A percentile compares a stretch with the other conserved stretches of the same genome.
Conservation (phyloP, 768 basidiomycete genomes). For the Mycena metata region DNA sequence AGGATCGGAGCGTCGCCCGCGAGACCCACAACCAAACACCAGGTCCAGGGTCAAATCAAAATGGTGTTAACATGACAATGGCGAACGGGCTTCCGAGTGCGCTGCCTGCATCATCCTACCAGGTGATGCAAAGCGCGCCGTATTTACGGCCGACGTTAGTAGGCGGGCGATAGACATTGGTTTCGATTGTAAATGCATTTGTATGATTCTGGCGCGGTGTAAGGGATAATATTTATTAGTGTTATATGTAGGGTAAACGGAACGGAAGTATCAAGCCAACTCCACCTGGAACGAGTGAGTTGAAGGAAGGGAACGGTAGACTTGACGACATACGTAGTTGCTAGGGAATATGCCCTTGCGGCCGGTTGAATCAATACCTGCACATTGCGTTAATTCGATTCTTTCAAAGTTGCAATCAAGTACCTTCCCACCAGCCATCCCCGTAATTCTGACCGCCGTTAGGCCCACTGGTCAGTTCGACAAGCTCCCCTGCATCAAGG, state of each 20-base stretch:
- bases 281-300: constrained; percentile 59
- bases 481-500: constrained; percentile 69
- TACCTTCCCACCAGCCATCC: constrained; percentile 92
- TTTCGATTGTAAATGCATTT: constrained; percentile 31
- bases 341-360: constrained; percentile 88
- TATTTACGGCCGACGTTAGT: constrained; percentile 77
- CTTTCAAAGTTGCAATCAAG: constrained; percentile 38
- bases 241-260: constrained; percentile 20
- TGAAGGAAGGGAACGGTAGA: constrained; percentile 37
- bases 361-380: constrained; percentile 73
- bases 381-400: constrained; percentile 34
- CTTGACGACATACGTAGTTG: constrained; percentile 77
- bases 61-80: constrained; percentile 63
- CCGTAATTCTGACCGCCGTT: constrained; percentile 76
- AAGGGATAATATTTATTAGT: constrained; percentile 21
- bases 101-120: constrained; percentile 68
- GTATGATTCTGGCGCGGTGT: constrained; percentile 31
- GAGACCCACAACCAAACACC: constrained; percentile 73
- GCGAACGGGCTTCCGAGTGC: constrained; percentile 60
- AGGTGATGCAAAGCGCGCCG: constrained; percentile 72
- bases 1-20: constrained; percentile 69
- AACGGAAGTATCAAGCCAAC: constrained; percentile 54
- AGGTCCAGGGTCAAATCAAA: constrained; percentile 54
- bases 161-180: constrained; percentile 59
- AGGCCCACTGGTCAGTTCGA: constrained; percentile 75